Evolutionary conservation across 176 grass and related monocot genomes (phyloP).

Genomic region (Cenchrus americanus): DNA sequence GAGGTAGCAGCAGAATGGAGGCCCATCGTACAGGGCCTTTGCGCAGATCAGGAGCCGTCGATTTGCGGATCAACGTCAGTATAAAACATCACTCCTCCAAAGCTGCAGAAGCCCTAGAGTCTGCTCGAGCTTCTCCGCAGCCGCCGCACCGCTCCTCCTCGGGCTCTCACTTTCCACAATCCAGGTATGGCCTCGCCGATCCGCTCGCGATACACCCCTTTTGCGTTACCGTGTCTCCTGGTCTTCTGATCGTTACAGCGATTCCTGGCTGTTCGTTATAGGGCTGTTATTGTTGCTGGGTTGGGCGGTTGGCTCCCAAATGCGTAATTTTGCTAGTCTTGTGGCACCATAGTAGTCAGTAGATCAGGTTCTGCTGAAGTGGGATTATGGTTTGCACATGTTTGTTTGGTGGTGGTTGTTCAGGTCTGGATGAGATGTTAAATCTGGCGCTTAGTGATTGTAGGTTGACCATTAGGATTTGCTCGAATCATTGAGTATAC

Average conservation of each 20-base stretch:
- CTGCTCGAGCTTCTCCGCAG: conserved; percentile 16
- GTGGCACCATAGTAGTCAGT: not conserved
- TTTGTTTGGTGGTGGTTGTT: not conserved
- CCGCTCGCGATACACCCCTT: not conserved
- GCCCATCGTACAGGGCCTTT: not conserved
- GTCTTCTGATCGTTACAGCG: too few relatives aligned
- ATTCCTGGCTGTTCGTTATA: not conserved
- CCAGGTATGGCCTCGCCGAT: conserved; percentile 19
- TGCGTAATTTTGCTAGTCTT: not conserved
- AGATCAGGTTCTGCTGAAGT: not conserved
- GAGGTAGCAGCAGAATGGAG: too few relatives aligned
- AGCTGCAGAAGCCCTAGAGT: conserved; percentile 32
- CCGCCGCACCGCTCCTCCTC: not conserved
- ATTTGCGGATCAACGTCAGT: conserved; percentile 29
- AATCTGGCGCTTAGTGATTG: not conserved
- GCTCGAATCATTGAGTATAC: not conserved
- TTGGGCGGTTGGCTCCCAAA: not conserved
- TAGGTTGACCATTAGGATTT: not conserved
- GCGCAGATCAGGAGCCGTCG: not conserved
- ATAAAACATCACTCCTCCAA: not conserved
- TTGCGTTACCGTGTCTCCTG: not conserved
- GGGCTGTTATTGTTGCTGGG: not conserved
- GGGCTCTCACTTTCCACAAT: conserved; percentile 23
- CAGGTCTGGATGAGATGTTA: not conserved
- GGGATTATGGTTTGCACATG: too few relatives aligned